Conservation (phyloP, 2,329 filamentous ascomycete species). For the Colletotrichum cereale region DNA sequence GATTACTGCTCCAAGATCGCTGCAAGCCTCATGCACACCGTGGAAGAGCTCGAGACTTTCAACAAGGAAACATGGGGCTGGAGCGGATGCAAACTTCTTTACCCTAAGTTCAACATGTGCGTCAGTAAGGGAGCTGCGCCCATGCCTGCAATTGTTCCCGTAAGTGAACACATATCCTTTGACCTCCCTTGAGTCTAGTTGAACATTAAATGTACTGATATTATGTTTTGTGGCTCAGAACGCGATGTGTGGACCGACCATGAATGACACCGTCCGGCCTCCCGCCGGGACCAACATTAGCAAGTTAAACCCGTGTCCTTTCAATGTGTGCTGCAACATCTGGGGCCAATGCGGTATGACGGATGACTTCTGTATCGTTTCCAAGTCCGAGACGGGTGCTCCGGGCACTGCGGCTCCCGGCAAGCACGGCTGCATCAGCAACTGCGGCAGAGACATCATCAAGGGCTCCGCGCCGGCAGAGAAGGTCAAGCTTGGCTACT, state of each 20-base stretch:
- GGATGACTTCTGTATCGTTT: slow-evolving; percentile 55
- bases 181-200: not conserved
- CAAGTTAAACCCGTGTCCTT: slow-evolving; percentile 47
- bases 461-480: slow-evolving; percentile 42
- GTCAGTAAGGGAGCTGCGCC: slow-evolving; percentile 51
- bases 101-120: slow-evolving; percentile 48
- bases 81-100: slow-evolving; percentile 49
- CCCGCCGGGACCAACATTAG: slow-evolving; percentile 39
- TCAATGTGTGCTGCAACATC: slow-evolving; percentile 49
- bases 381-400: slow-evolving; percentile 45
- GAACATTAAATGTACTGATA: not conserved
- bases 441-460: slow-evolving; percentile 53
- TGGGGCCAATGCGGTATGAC: slow-evolving; percentile 61
- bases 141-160: slow-evolving; percentile 45
- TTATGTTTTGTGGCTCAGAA: slow-evolving; percentile 26
- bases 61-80: slow-evolving; percentile 57
- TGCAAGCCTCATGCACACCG: slow-evolving; percentile 49
- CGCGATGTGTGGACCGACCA: slow-evolving; percentile 52
- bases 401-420: slow-evolving; percentile 52
- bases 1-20: slow-evolving; percentile 55
- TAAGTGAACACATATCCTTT: slow-evolving; percentile 24
- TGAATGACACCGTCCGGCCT: slow-evolving; percentile 46
- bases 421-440: slow-evolving; percentile 53
- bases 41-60: slow-evolving; percentile 51
- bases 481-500: slow-evolving; percentile 50